These are phyloP conservation scores for Yamadazyma mexicana DNA, from an alignment of 1,139 yeast species.

Conservation along the genomic window DNA sequence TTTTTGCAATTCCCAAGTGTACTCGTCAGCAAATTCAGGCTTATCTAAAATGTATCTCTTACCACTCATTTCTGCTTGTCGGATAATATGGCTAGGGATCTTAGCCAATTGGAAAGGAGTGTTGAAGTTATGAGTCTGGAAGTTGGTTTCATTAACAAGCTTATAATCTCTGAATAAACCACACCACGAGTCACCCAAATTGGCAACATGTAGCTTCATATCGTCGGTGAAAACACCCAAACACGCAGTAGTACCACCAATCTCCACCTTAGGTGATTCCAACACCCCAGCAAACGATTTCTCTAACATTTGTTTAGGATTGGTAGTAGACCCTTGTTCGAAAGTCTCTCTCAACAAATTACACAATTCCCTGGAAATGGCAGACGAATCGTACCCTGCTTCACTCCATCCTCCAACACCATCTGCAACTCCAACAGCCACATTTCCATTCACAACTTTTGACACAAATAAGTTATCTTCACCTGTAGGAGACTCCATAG, in stretches of 20 bases:
- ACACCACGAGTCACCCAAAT: constrained; percentile 94
- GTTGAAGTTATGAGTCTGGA: constrained; percentile 86
- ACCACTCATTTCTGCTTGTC: constrained; percentile 56
- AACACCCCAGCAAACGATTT: constrained; percentile 56
- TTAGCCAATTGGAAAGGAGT: constrained; percentile 91
- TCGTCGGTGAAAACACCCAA: constrained; percentile 68
- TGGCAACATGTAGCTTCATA: constrained; percentile 60
- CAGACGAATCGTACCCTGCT: constrained; percentile 85
- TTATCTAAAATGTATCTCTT: constrained; percentile 60
- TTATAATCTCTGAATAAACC: constrained; percentile 73
- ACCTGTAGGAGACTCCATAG: constrained; percentile 64
- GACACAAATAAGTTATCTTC: constrained; percentile 81
- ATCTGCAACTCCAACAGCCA: constrained; percentile 89
- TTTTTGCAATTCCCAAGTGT: constrained; percentile 51
- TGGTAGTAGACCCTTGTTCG: constrained; percentile 17
- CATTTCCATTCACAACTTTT: constrained; percentile 37
- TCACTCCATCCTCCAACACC: constrained; percentile 99
- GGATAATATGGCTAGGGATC: constrained; percentile 63
- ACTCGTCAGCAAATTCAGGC: constrained; percentile 54
- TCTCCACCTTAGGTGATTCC: constrained; percentile 62
- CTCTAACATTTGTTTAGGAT: constrained; percentile 54
- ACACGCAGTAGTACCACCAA: constrained; percentile 96
- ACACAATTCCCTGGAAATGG: constrained; percentile 72
- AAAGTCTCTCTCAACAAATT: constrained; percentile 32
- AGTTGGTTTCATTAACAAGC: constrained; percentile 64